Evolutionary conservation across 495 filamentous ascomycete genomes (phyloP).

Genomic region (Hyaloscypha hepaticicola): DNA sequence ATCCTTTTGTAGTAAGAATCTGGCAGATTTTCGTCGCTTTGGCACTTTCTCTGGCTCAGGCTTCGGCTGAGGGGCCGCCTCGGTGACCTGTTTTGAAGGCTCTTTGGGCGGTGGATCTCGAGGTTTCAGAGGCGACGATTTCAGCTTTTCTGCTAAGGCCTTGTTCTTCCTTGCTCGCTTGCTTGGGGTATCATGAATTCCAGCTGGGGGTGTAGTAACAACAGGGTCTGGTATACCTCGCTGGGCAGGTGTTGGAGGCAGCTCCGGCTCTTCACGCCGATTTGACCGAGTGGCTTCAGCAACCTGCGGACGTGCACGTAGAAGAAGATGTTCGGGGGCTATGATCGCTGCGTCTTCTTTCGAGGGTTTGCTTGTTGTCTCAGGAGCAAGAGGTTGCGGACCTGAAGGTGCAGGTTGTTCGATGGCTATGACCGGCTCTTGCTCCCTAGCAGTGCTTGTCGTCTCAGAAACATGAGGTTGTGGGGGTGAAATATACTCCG

Average conservation of each 20-base stretch:
- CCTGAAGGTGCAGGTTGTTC: not conserved
- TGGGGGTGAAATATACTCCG: not conserved
- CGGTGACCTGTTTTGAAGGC: not conserved
- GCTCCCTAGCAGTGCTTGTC: not conserved
- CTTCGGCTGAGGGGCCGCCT: not conserved
- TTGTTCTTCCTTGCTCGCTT: constrained; percentile 39
- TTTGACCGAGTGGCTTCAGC: not conserved
- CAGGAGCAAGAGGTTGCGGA: not conserved
- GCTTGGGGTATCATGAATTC: constrained; percentile 55
- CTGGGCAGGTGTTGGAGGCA: constrained; percentile 69
- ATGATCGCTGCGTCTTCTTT: no score
- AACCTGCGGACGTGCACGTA: not conserved
- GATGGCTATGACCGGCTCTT: not conserved
- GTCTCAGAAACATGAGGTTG: not conserved
- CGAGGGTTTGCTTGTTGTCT: not conserved
- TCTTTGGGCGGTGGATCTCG: constrained; percentile 20
- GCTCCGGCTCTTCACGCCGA: constrained; percentile 53
- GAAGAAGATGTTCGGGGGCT: not conserved
- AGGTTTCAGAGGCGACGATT: constrained; percentile 41
- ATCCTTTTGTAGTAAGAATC: constrained; percentile 27
- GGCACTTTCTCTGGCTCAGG: not conserved
- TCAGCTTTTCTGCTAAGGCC: constrained; percentile 41
- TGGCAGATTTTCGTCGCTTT: constrained; percentile 28
- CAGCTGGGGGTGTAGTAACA: constrained; percentile 48
- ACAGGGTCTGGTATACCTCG: constrained; percentile 54